phyloP scores from a whole-genome alignment of 345 rosid genomes.

The Limnanthes douglasii region DNA sequence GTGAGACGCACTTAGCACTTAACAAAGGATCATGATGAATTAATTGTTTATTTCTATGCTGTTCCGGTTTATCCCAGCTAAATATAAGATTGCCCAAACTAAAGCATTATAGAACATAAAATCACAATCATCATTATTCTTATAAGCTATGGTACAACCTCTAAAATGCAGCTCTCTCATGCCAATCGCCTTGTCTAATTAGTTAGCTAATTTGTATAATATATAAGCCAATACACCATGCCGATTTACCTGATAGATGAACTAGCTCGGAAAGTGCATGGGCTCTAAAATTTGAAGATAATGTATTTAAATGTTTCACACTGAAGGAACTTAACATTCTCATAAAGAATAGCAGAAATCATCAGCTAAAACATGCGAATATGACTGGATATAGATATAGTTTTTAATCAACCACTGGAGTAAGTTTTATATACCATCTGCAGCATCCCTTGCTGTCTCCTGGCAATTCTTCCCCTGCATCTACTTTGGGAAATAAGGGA shows the following conservation, averaged over 20 bases:
- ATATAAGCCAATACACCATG: neutral
- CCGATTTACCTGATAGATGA: neutral
- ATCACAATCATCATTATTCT: too few species aligned
- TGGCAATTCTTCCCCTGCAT: slow-evolving; percentile 21
- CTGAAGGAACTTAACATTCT: neutral
- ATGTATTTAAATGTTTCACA: too few species aligned
- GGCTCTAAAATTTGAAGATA: too few species aligned
- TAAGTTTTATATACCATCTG: slow-evolving; percentile 21
- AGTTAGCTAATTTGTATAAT: neutral
- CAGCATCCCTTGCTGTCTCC: slow-evolving; percentile 14
- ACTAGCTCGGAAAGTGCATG: too few species aligned
- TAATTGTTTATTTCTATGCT: too few species aligned
- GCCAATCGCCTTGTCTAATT: too few species aligned
- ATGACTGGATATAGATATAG: neutral
- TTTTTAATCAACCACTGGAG: slow-evolving; percentile 3
- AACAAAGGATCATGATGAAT: too few species aligned
- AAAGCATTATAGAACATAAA: neutral
- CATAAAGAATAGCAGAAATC: neutral
- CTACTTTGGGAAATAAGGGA: slow-evolving; percentile 25
- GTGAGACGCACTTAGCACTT: too few species aligned
- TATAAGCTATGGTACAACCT: too few species aligned
- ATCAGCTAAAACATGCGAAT: neutral
- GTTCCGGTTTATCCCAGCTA: too few species aligned
- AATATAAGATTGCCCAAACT: neutral
- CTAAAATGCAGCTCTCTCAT: too few species aligned